phyloP scores from a whole-genome alignment of 192 early-diverging fungal species.

The Entophlyctis luteolus region DNA sequence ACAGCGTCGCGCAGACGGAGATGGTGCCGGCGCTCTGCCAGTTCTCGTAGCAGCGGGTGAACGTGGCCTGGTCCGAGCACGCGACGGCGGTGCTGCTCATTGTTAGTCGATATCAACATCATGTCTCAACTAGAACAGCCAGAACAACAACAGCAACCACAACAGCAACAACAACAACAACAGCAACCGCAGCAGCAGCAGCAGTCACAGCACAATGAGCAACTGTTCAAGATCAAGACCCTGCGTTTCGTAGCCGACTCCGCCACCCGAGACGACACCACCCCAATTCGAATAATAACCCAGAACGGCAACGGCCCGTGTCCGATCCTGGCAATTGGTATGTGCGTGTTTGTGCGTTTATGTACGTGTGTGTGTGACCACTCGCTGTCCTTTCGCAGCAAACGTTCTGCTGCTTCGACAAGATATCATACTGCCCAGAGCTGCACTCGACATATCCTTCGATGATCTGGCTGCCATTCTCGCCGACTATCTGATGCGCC shows the following conservation, averaged over 20 bases:
- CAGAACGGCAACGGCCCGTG: conserved; percentile 94
- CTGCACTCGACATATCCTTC: conserved; percentile 55
- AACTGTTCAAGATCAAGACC: not conserved
- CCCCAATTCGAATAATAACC: conserved; percentile 63
- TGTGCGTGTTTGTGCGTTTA: not conserved
- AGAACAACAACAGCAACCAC: not conserved
- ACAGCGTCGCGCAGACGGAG: not conserved
- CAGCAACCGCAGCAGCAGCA: not conserved
- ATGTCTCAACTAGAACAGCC: not conserved
- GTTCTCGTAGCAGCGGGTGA: not conserved
- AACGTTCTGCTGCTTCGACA: conserved; percentile 79
- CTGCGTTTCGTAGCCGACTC: not conserved
- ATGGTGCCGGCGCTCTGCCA: not conserved
- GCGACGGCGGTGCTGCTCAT: not conserved
- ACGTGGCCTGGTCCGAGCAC: not conserved
- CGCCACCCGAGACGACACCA: not conserved
- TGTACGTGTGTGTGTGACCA: not conserved
- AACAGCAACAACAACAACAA: not conserved
- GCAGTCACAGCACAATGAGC: not conserved
- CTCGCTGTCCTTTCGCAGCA: conserved; percentile 27
- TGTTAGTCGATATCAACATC: not conserved
- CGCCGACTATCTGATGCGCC: conserved; percentile 68
- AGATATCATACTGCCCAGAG: conserved; percentile 55
- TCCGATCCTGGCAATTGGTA: conserved; percentile 74
- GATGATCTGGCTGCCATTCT: conserved; percentile 68